Evolutionary conservation across 148 eudicot species (phyloP).

Genomic region (Spergularia bocconei): DNA sequence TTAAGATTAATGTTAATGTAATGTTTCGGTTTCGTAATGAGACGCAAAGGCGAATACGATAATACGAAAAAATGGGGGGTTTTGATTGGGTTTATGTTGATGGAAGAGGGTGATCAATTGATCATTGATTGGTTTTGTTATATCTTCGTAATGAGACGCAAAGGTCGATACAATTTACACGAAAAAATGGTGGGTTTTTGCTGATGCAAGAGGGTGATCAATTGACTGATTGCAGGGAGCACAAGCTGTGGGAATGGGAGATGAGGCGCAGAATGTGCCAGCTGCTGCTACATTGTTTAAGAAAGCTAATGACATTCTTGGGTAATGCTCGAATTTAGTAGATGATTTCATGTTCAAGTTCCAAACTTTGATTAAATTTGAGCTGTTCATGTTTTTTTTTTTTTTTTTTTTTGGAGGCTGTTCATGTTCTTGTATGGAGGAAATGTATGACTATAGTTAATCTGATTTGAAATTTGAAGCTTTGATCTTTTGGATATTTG

Average conservation of each 20-base stretch:
- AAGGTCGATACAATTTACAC: neutral
- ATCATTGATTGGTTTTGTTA: too few species aligned
- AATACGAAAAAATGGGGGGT: too few species aligned
- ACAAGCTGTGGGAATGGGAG: constrained; percentile 93
- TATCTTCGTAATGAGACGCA: too few species aligned
- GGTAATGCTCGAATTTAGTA: constrained; percentile 39
- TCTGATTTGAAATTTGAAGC: constrained; percentile 34
- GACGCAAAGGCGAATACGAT: too few species aligned
- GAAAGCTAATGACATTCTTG: constrained; percentile 84
- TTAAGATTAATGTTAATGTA: too few species aligned
- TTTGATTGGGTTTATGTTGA: neutral
- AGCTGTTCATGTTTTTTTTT: too few species aligned
- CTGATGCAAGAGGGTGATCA: too few species aligned
- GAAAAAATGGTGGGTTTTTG: neutral
- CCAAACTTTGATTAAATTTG: neutral
- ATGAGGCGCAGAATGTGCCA: constrained; percentile 79
- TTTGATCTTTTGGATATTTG: constrained; percentile 87
- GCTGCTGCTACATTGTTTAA: constrained; percentile 81
- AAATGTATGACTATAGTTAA: neutral
- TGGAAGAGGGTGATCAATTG: neutral
- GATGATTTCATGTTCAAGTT: neutral
- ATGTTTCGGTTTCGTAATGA: too few species aligned
- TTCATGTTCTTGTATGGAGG: neutral
- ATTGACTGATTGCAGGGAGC: constrained; percentile 58
- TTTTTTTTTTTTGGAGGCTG: too few species aligned